A percentile compares a stretch with the other conserved stretches of the same genome.
These are phyloP conservation scores for Diaporthe citriasiana DNA, from an alignment of 2,329 filamentous ascomycete genomes.

Conservation along the genomic window DNA sequence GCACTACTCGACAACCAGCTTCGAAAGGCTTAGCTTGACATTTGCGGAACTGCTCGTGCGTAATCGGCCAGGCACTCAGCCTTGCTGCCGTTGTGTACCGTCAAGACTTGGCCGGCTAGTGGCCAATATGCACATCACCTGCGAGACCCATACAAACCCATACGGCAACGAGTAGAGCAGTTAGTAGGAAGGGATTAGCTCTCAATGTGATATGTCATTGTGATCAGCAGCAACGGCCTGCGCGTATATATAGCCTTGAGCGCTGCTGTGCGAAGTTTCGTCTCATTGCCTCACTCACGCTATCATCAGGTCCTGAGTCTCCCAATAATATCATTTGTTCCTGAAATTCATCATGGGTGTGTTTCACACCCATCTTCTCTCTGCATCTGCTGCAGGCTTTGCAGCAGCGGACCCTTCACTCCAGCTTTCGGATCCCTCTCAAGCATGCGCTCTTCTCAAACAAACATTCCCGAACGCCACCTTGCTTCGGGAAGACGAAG, in stretches of 20 bases:
- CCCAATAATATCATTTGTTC: background rate
- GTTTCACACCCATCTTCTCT: slow-evolving; percentile 7
- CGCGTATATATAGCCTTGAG: background rate
- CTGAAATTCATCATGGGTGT: slow-evolving; percentile 10
- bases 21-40: background rate
- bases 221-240: background rate
- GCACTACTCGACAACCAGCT: background rate
- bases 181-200: background rate
- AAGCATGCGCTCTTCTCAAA: slow-evolving; percentile 6
- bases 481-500: slow-evolving; percentile 2
- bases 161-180: background rate
- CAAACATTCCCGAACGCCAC: slow-evolving; percentile 11
- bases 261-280: background rate
- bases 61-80: slow-evolving; percentile 8
- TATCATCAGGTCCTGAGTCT: background rate
- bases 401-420: background rate
- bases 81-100: background rate
- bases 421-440: slow-evolving; percentile 1
- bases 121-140: slow-evolving; percentile 22
- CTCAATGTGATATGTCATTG: slow-evolving; percentile 1
- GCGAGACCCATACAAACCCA: background rate
- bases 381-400: background rate
- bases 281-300: background rate
- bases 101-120: background rate
- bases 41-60: background rate